Evolutionary conservation across 2,329 filamentous ascomycete species (phyloP), one percentile per base, ranked within the genome.

Genomic region (Rhinocladiella mackenziei): DNA sequence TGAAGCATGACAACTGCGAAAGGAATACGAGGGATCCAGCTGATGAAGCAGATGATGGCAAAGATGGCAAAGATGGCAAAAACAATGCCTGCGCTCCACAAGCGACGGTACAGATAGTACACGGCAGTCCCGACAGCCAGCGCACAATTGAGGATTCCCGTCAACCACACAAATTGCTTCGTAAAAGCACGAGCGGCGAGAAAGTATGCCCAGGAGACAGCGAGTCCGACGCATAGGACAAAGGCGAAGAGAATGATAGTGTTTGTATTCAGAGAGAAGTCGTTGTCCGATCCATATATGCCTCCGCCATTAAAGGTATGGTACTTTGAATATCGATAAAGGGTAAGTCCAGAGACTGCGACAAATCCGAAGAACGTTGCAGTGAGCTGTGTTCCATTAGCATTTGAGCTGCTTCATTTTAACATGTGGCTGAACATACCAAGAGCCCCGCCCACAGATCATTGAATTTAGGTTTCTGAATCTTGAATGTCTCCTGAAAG

Each of bases 151-250:
- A 94, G 72, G 39, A 95, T 91, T 9, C 87, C 88, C 0, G 89
- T 94, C 28, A 89, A 78, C 86, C 88, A 96, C 62, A 96, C 94
- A 56, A 95, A 89, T 60, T 87, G 79, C 67, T 92, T 94, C 3
- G 89, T 89, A 54, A 91, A 91, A 34, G 77, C 68, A 43, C 88
- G 80, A 5, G 86, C 85, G 2, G 82, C 64, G 65, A 80, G 79
- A 57, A 96, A 80, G 62, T 96, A 97, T 15, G 68, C 73, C 60
- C 80, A 85, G 25, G 86, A 89, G 30, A 95, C 70, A 1, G 86
- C 74, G 15, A 89, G 73, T 4, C 88, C 85, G 28, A 89, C 74
- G 11, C 70, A 77, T 5, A 96, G 73, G 5, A 86, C 79, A 62
- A 94, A 89, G 23, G 78, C 75, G 64, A 97, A 94, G 11, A 96